Percentiles rank a stretch among this genome's conserved stretches.
phyloP scores from a whole-genome alignment of 169 alveolate species.

The Plasmodium vinckei region DNA sequence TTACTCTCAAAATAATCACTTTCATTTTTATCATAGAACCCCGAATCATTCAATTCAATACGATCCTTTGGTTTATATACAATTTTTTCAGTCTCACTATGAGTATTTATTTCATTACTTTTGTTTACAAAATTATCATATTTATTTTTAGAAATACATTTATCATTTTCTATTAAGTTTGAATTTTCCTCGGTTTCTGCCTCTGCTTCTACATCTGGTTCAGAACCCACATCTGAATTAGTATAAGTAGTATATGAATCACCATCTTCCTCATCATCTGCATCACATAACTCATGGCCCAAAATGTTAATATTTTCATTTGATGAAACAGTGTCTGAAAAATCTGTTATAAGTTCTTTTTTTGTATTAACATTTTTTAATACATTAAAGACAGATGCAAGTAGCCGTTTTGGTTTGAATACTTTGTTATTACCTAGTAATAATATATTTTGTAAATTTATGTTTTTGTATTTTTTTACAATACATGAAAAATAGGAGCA shows the following conservation, averaged over 20 bases:
- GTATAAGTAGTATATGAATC: neutral
- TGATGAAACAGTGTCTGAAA: neutral
- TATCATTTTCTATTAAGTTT: too few relatives aligned
- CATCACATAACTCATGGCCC: neutral
- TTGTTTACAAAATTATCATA: too few relatives aligned
- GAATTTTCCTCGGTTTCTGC: neutral
- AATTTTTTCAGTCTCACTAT: too few relatives aligned
- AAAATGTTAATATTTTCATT: neutral
- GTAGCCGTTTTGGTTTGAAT: slow-evolving; percentile 24
- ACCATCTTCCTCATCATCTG: slow-evolving; percentile 5
- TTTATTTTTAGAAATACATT: too few relatives aligned
- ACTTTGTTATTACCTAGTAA: slow-evolving; percentile 31
- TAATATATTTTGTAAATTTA: slow-evolving; percentile 23
- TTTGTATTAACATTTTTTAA: slow-evolving; percentile 14
- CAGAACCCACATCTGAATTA: neutral
- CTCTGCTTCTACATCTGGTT: neutral
- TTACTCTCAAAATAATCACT: neutral
- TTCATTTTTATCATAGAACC: neutral
- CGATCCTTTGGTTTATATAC: too few relatives aligned
- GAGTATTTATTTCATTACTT: too few relatives aligned
- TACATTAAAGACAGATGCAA: slow-evolving; percentile 36
- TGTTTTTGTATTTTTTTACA: slow-evolving; percentile 22
- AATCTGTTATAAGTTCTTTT: slow-evolving; percentile 14
- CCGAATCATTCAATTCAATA: neutral
- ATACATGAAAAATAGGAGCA: slow-evolving; percentile 24